Conservation (phyloP, 148 eudicot species). For the Diospyros lotus region DNA sequence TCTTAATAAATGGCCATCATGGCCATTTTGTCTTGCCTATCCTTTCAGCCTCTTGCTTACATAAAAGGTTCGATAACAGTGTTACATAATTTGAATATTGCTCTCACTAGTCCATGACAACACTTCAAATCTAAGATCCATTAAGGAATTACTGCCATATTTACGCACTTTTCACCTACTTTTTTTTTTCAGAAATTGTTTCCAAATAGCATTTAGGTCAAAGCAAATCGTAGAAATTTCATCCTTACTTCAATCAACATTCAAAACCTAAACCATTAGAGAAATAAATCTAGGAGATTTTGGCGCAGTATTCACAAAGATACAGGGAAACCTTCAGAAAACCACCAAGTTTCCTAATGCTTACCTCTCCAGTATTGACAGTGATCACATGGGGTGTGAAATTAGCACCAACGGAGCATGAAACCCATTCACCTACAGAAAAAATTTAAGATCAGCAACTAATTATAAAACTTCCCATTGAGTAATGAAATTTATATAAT, state of each 20-base stretch:
- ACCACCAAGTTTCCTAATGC: not conserved
- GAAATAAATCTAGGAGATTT: not conserved
- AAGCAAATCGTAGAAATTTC: not conserved
- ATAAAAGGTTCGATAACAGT: too few species aligned
- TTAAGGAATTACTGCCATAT: too few species aligned
- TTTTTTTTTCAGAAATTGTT: too few species aligned
- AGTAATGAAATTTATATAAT: not conserved
- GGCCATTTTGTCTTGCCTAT: too few species aligned
- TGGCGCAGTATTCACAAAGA: not conserved
- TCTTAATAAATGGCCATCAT: too few species aligned
- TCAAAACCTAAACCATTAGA: not conserved
- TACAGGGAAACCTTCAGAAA: not conserved
- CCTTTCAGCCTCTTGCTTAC: too few species aligned
- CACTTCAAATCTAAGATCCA: not conserved
- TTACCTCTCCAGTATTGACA: conserved; percentile 93
- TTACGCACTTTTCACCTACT: too few species aligned
- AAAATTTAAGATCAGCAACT: conserved; percentile 11
- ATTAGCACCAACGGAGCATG: conserved; percentile 83
- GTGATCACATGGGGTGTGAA: conserved; percentile 92
- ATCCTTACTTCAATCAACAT: not conserved
- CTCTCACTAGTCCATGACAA: too few species aligned
- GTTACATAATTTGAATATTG: too few species aligned
- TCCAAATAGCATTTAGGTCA: too few species aligned
- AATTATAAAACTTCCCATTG: conserved; percentile 8
- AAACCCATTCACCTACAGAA: conserved; percentile 68